phyloP scores from a whole-genome alignment of 805 yeast species.

The Yamadazyma nakazawae region DNA sequence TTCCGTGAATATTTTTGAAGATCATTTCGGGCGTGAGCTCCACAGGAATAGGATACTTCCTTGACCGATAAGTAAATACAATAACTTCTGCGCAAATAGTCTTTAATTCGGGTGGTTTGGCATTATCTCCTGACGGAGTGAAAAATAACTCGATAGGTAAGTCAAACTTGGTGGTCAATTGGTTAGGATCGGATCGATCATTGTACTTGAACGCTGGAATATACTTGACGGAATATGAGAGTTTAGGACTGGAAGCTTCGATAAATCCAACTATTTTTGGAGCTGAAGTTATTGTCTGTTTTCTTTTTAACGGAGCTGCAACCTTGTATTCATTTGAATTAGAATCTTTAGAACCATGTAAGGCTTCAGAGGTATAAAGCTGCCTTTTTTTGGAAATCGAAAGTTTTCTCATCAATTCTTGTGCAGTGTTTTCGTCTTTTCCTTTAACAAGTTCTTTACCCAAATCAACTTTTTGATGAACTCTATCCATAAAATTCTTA shows the following conservation, averaged over 20 bases:
- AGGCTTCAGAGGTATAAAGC: conserved; percentile 18
- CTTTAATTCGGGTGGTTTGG: conserved; percentile 23
- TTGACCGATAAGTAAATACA: conserved; percentile 31
- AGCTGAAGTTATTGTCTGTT: conserved; percentile 24
- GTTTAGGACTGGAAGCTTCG: conserved; percentile 29
- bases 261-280: conserved; percentile 31
- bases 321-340: conserved; percentile 18
- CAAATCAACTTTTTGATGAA: conserved; percentile 24
- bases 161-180: conserved; percentile 9
- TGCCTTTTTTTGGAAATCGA: conserved; percentile 17
- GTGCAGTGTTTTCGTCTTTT: conserved; percentile 3
- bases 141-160: conserved; percentile 32
- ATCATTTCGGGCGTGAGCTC: conserved; percentile 36
- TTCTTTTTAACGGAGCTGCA: conserved; percentile 28
- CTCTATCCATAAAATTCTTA: conserved; percentile 23
- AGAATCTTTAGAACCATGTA: background rate
- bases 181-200: background rate
- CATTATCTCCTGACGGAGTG: conserved; percentile 22
- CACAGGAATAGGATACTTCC: conserved; percentile 33
- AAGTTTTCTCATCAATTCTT: conserved; percentile 15
- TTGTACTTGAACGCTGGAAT: conserved; percentile 23
- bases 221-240: conserved; percentile 25
- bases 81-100: conserved; percentile 29
- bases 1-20: conserved; percentile 26
- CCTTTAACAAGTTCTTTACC: conserved; percentile 22